Conservation (phyloP, 2,329 filamentous ascomycete genomes). For the Penicillium crustosum region DNA sequence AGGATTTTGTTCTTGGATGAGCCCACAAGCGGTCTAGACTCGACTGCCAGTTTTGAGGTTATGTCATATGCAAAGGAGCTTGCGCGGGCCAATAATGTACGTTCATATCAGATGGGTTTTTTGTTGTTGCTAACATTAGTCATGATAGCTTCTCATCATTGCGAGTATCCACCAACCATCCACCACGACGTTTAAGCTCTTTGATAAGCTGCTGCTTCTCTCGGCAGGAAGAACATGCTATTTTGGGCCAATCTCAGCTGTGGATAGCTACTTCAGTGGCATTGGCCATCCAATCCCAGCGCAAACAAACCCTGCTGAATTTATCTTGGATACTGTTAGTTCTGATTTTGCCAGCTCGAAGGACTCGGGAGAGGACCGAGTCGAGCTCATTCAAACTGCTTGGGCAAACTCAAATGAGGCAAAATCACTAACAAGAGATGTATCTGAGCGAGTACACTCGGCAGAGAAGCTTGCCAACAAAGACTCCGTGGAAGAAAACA, state of each 20-base stretch:
- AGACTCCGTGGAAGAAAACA: constrained; percentile 19
- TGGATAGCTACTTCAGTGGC: constrained; percentile 63
- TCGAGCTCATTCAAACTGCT: constrained; percentile 54
- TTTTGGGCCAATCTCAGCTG: constrained; percentile 62
- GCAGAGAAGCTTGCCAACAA: constrained; percentile 29
- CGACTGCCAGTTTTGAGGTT: constrained; percentile 72
- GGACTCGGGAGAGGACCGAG: constrained; percentile 47
- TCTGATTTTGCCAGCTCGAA: constrained; percentile 66
- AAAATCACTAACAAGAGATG: constrained; percentile 30
- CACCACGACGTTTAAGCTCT: constrained; percentile 73
- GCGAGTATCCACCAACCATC: constrained; percentile 86
- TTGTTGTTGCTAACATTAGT: constrained; percentile 10
- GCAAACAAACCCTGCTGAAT: constrained; percentile 77
- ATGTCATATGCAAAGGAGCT: constrained; percentile 69
- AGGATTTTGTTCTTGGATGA: constrained; percentile 82
- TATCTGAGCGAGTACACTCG: constrained; percentile 20
- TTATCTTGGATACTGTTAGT: constrained; percentile 74
- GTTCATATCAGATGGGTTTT: constrained; percentile 17
- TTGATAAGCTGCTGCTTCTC: constrained; percentile 75
- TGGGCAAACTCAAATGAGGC: constrained; percentile 56
- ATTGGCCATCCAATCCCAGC: constrained; percentile 64
- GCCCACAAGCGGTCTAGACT: constrained; percentile 81
- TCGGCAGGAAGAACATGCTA: constrained; percentile 71
- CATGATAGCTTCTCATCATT: constrained; percentile 66
- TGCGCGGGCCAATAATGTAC: constrained; percentile 64